Conservation (phyloP, 2,329 filamentous ascomycete species). For the Fusarium succisae region DNA sequence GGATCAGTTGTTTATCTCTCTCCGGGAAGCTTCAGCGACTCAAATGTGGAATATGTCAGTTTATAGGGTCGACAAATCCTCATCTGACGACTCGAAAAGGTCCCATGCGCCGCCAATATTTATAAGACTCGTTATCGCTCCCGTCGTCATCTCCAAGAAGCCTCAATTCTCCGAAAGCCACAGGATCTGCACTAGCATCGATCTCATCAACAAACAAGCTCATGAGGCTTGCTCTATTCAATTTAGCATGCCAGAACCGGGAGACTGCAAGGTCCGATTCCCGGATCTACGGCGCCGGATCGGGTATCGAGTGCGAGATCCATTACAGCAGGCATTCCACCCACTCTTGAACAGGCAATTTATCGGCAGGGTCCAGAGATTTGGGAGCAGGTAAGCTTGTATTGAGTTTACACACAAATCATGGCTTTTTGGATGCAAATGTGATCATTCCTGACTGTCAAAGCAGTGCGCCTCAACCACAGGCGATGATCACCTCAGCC, state of each 20-base stretch:
- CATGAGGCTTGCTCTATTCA: background rate
- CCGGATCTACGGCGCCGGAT: constrained; percentile 9
- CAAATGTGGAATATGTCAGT: background rate
- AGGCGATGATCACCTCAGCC: too few species aligned
- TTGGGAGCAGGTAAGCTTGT: background rate
- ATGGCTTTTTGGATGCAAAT: background rate
- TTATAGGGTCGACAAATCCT: background rate
- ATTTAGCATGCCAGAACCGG: constrained; percentile 1
- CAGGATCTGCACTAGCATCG: background rate
- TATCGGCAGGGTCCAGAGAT: background rate
- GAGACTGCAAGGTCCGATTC: background rate
- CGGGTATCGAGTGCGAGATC: background rate
- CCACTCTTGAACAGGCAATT: background rate
- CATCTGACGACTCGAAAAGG: background rate
- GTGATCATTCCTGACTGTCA: background rate
- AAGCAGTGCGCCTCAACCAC: background rate
- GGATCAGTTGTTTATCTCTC: too few species aligned
- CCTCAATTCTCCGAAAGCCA: background rate
- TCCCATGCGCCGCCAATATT: background rate
- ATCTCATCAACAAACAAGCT: background rate
- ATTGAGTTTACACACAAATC: background rate
- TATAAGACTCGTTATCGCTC: background rate
- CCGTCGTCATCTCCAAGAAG: background rate
- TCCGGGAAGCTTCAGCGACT: too few species aligned
- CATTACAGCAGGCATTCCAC: constrained; percentile 14